Evolutionary conservation across 805 yeast species (phyloP).

Genomic region (Zygoascus flipseniorum): DNA sequence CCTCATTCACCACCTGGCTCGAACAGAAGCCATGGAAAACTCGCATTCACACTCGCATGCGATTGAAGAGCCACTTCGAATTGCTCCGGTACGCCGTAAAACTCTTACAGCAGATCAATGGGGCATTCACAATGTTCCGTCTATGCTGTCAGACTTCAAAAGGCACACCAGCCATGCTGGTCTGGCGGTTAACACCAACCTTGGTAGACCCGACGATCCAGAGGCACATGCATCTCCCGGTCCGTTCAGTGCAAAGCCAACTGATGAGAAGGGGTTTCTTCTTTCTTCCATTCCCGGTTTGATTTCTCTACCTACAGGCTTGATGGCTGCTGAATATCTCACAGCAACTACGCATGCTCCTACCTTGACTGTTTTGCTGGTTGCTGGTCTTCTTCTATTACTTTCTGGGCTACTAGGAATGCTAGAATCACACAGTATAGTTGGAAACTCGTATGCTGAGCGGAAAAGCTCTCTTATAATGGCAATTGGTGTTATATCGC

Average conservation of each 20-base stretch:
- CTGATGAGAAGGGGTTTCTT: neutral
- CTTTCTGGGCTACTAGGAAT: constrained; percentile 15
- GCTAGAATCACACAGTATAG: constrained; percentile 10
- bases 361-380: constrained; percentile 6
- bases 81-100: constrained; percentile 23
- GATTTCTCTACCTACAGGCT: constrained; percentile 24
- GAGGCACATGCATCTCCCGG: neutral
- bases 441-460: constrained; percentile 4
- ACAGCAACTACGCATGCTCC: constrained; percentile 2
- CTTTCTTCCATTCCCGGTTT: constrained; percentile 26
- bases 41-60: neutral
- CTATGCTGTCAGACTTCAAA: constrained; percentile 28
- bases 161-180: constrained; percentile 27
- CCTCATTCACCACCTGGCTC: no score
- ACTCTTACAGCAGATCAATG: constrained; percentile 25
- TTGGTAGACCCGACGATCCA: neutral
- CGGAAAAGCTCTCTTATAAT: constrained; percentile 13
- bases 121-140: constrained; percentile 31
- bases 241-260: neutral
- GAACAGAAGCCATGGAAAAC: neutral
- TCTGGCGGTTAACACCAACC: constrained; percentile 5
- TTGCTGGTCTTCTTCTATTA: constrained; percentile 19
- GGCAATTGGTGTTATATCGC: constrained; percentile 12
- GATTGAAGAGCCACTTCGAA: constrained; percentile 13
- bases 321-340: constrained; percentile 20